Conservation (phyloP, 2,329 filamentous ascomycete species). For the Diaporthe nobilis region DNA sequence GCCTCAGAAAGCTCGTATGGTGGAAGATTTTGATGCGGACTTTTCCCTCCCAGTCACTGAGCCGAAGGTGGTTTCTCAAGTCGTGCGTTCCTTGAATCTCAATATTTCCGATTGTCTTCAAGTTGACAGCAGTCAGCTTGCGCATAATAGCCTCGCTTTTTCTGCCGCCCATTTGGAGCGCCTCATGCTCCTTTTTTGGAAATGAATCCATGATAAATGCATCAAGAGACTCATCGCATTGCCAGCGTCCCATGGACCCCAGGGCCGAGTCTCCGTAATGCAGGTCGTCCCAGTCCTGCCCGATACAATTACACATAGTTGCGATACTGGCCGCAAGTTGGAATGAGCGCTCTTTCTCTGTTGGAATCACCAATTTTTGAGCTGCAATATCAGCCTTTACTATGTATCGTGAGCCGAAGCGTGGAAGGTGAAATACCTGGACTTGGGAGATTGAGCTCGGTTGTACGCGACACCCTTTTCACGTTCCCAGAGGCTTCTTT, state of each 20-base stretch:
- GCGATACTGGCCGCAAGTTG: conserved; percentile 5
- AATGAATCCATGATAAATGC: background rate
- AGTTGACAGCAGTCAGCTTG: conserved; percentile 17
- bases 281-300: background rate
- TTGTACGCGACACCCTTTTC: background rate
- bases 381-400: background rate
- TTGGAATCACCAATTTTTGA: background rate
- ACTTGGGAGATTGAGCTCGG: background rate
- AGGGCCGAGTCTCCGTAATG: conserved; percentile 2
- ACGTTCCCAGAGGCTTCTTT: background rate
- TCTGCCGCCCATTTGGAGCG: background rate
- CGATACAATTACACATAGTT: conserved; percentile 8
- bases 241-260: background rate
- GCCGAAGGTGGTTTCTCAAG: background rate
- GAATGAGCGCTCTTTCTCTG: background rate
- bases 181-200: background rate
- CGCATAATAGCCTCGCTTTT: background rate
- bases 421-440: background rate
- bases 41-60: background rate
- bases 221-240: background rate
- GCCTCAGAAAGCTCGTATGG: background rate
- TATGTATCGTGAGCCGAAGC: background rate
- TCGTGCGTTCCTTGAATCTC: conserved; percentile 7
- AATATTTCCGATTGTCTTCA: background rate
- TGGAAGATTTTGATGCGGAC: background rate